Base-by-base conservation (phyloP, 345 rosid species). In the Gossypioides kirkii region DNA sequence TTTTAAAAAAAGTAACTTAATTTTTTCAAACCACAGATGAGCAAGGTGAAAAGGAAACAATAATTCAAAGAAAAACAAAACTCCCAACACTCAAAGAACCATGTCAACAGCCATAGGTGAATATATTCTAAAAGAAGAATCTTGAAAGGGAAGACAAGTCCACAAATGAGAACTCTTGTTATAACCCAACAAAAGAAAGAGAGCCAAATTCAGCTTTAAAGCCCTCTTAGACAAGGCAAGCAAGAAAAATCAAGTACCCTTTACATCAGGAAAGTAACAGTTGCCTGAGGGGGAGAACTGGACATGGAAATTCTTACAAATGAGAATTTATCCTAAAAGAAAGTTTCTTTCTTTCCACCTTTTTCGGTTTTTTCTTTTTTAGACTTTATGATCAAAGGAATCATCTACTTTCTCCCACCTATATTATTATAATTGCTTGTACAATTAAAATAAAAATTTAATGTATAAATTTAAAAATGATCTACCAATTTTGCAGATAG, bases 31-130 rank as follows among this genome's bases (percentile, higher is more conserved):
- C 73, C 59, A 61, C 54, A 63, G 16, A 77, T 36, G 3, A 82
- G 78, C 47, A 72, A 78, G 50, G 74, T 72, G 16, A 78, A 75
- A 64, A 76, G 82, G 42, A 71, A 22, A 71, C 55, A 56, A 61
- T 69, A n/a, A 69, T 41, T 59, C 38, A 26, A 60, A 12, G 1
- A 14, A 25, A 14, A 11, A 23, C n/a, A 59, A 58, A 32, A 1
- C 25, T 1, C 61, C 38, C 38, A 5, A 32, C 38, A 32, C 38
- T 32, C 38, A 32, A 32, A 32, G 38, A 32, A 32, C 38, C 38
- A 32, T 32, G 38, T 32, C 2, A 46, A 11, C 14, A 32, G 13
- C 69, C 69, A 26, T 11, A 28, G 43, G 32, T 42, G 49, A 64
- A 63, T 41, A 10, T 38, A 63, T 1, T 3, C 56, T 23, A 5